A percentile compares a stretch with the other conserved stretches of the same genome.
Conservation (phyloP, 148 eudicot species). For the Rhododendron molle region DNA sequence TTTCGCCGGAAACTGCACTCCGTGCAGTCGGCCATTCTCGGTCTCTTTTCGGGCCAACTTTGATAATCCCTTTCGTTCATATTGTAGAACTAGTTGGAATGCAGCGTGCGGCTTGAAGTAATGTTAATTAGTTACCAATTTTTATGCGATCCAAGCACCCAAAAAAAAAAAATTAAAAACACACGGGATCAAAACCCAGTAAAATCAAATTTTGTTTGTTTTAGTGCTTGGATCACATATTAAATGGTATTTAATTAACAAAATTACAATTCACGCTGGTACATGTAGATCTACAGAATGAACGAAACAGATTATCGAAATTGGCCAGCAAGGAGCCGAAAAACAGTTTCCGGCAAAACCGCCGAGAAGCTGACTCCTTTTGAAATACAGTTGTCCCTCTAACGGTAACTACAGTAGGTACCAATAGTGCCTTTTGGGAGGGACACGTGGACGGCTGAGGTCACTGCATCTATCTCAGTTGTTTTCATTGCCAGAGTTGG, state of each 20-base stretch:
- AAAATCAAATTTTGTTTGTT: too few relatives aligned
- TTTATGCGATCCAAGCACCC: not conserved
- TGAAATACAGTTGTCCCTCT: not conserved
- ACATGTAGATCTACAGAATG: not conserved
- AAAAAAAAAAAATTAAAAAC: too few relatives aligned
- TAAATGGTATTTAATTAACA: too few relatives aligned
- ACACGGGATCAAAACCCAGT: not conserved
- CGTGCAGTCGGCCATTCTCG: not conserved
- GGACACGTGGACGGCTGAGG: conserved; percentile 2
- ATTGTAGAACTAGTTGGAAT: not conserved
- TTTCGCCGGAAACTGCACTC: too few relatives aligned
- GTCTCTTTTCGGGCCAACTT: not conserved
- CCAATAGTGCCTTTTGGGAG: too few relatives aligned
- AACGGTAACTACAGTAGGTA: not conserved
- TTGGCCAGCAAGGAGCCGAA: not conserved
- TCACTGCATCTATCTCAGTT: not conserved
- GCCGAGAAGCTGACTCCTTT: not conserved
- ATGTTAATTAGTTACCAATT: not conserved
- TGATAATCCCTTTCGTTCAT: too few relatives aligned
- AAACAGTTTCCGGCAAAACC: not conserved
- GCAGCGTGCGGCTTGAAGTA: too few relatives aligned
- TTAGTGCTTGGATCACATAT: not conserved
- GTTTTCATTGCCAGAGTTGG: not conserved
- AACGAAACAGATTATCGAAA: too few relatives aligned
- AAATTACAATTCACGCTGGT: too few relatives aligned